phyloP scores from a whole-genome alignment of 495 filamentous ascomycete genomes.

The Clohesyomyces aquaticus region DNA sequence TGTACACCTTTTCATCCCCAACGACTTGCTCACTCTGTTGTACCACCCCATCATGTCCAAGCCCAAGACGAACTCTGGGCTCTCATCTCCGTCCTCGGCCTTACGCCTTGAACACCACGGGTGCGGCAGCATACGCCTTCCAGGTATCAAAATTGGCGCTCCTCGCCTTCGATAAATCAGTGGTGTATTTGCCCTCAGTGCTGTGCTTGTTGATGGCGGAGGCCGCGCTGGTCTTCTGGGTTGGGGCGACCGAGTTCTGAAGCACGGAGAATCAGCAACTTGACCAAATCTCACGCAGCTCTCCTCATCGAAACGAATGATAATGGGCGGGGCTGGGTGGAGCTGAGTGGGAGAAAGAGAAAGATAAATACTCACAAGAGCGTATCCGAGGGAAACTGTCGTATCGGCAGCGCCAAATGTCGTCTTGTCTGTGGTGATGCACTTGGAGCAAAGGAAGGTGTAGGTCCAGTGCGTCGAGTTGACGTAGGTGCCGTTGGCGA shows the following conservation, averaged over 20 bases:
- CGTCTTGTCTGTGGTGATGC: constrained; percentile 27
- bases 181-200: constrained; percentile 4
- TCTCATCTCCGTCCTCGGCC: neutral
- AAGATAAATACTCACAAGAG: neutral
- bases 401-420: constrained; percentile 27
- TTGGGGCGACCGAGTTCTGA: constrained; percentile 19
- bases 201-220: constrained; percentile 18
- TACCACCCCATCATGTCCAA: too few relatives aligned
- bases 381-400: constrained; percentile 21
- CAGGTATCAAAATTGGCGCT: constrained; percentile 23
- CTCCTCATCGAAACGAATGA: too few relatives aligned
- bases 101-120: constrained; percentile 6
- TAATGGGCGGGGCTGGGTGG: too few relatives aligned
- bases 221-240: constrained; percentile 11
- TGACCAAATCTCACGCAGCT: too few relatives aligned
- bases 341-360: neutral
- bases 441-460: constrained; percentile 37
- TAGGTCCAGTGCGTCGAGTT: constrained; percentile 39
- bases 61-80: too few relatives aligned
- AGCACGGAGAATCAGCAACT: neutral
- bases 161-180: constrained; percentile 26
- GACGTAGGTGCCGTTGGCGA: constrained; percentile 38
- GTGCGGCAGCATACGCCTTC: constrained; percentile 23
- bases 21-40: too few relatives aligned
- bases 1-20: too few relatives aligned